Evolutionary conservation across 305 asterid species (phyloP).

Genomic region (Fraxinus dipetala): DNA sequence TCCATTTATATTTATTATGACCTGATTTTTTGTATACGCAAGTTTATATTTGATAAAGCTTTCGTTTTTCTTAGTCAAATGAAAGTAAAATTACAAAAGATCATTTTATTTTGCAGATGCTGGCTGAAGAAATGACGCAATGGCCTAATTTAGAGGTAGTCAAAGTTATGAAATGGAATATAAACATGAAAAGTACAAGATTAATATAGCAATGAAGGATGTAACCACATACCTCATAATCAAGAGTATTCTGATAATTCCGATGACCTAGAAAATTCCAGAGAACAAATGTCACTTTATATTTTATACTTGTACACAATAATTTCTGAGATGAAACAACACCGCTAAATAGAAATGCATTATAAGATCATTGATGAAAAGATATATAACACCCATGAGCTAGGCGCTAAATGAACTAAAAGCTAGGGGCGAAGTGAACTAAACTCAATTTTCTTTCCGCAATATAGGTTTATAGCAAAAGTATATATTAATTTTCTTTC

Average conservation of each 20-base stretch:
- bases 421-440: neutral
- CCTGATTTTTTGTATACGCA: neutral
- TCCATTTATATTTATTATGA: neutral
- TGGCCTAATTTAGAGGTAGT: conserved; percentile 91
- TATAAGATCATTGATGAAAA: neutral
- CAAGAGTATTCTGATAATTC: conserved; percentile 55
- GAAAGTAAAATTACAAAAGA: conserved; percentile 73
- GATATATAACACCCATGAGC: conserved; percentile 13
- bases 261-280: conserved; percentile 49
- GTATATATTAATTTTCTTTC: neutral
- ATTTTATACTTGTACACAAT: neutral
- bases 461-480: neutral
- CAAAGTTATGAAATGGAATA: conserved; percentile 13
- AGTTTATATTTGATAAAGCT: conserved; percentile 13
- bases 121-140: conserved; percentile 69
- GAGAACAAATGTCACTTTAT: conserved; percentile 7
- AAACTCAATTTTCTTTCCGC: neutral
- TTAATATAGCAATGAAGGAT: neutral
- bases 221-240: conserved; percentile 42
- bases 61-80: conserved; percentile 46
- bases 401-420: conserved; percentile 6
- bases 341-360: neutral
- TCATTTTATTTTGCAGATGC: conserved; percentile 43
- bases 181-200: conserved; percentile 19
- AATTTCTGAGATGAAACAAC: neutral